A percentile compares a stretch with the other conserved stretches of the same genome.
Conservation (phyloP, 257 asterid genomes). For the Paulownia fortunei region DNA sequence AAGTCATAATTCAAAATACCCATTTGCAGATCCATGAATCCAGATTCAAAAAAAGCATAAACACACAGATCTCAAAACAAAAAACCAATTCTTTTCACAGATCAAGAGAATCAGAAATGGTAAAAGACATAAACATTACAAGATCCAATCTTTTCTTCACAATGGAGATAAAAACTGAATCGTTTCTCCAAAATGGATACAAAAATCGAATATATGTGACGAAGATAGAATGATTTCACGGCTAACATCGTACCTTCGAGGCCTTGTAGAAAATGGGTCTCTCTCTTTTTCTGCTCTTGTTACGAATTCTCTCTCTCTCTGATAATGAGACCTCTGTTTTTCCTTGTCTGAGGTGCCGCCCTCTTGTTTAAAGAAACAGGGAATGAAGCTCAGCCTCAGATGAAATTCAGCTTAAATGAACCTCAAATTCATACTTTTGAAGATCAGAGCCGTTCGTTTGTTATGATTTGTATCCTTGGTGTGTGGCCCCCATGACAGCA, state of each 20-base stretch:
- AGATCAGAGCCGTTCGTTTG: conserved; percentile 51
- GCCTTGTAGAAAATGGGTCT: conserved; percentile 33
- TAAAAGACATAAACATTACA: conserved; percentile 6
- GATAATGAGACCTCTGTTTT: conserved; percentile 15
- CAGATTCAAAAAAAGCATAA: conserved; percentile 13
- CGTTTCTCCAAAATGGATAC: neutral
- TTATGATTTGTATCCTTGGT: conserved; percentile 32
- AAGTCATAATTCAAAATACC: conserved; percentile 4
- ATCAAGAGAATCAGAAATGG: conserved; percentile 31
- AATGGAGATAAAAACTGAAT: conserved; percentile 7
- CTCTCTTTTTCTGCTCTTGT: neutral
- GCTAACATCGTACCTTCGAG: conserved; percentile 43
- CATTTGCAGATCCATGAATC: conserved; percentile 42
- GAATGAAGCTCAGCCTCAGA: conserved; percentile 43
- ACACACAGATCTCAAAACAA: conserved; percentile 32
- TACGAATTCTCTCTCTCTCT: conserved; percentile 4
- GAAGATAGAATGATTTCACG: neutral
- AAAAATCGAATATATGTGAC: neutral
- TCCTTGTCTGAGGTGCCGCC: conserved; percentile 36
- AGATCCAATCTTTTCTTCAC: conserved; percentile 30
- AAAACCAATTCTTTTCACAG: conserved; percentile 3
- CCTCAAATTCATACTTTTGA: conserved; percentile 42
- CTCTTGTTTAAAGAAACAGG: conserved; percentile 42
- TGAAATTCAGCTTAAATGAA: conserved; percentile 46
- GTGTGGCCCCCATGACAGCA: conserved; percentile 61